These are phyloP conservation scores for Plasmodium gallinaceum DNA, from an alignment of 169 alveolate genomes.

Conservation along the genomic window DNA sequence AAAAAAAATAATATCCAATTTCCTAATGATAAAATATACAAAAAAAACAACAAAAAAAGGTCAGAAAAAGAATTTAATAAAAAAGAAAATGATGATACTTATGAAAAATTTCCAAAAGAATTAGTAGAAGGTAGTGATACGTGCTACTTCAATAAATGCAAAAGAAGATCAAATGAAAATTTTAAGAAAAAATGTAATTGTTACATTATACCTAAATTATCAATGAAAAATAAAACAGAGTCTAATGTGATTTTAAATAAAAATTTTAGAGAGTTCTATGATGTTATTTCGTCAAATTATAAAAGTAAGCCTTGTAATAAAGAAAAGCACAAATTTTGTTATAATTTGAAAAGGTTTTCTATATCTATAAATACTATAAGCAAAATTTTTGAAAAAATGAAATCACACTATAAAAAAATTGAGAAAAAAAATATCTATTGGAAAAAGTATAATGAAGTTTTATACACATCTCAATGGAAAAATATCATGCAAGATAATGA, in stretches of 20 bases:
- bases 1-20: neutral
- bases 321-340: conserved; percentile 17
- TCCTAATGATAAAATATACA: too few relatives aligned
- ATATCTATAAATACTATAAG: conserved; percentile 23
- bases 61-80: neutral
- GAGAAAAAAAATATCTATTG: conserved; percentile 27
- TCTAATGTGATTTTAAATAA: conserved; percentile 4
- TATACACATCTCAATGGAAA: conserved; percentile 59
- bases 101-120: neutral
- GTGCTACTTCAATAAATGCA: neutral
- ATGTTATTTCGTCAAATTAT: conserved; percentile 31
- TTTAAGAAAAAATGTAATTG: conserved; percentile 20
- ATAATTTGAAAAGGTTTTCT: conserved; percentile 1
- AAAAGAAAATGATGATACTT: neutral
- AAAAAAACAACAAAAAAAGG: neutral
- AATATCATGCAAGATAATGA: conserved; percentile 41
- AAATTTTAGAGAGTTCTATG: conserved; percentile 31
- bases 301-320: conserved; percentile 12
- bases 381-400: conserved; percentile 5
- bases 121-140: neutral
- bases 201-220: conserved; percentile 13
- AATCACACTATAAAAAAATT: conserved; percentile 4
- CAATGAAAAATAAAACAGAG: conserved; percentile 19
- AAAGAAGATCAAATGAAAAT: neutral
- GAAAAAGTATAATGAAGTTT: conserved; percentile 31